Evolutionary conservation across 768 basidiomycete species (phyloP), one percentile per base, ranked within the genome.

Genomic region (Auricularia auricula-judae): DNA sequence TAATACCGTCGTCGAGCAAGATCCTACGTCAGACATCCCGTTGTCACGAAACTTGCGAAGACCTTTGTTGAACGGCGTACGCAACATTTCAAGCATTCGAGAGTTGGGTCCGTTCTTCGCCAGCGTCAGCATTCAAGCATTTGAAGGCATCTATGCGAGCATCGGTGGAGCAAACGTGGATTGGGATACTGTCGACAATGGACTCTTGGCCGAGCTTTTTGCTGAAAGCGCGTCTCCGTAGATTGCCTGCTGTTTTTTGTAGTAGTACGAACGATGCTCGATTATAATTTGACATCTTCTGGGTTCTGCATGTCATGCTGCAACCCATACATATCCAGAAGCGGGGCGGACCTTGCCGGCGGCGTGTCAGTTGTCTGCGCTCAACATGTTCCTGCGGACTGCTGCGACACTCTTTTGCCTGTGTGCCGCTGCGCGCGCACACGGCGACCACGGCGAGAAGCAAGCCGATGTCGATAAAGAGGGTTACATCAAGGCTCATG

Each of bases 101-200:
- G 91, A 97, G 70, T 77, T 99, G 33, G 81, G 86, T n/a, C 83
- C 88, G 0, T 99, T 99, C 79, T 94, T 98, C 74, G 86, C 92
- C 1, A 83, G 86, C 64, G 87, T 94, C 61, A 96, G 93, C 74
- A 85, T 96, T 62, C 80, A 87, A 3, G 88, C 89, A 10, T 98
- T 93, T 72, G 93, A 98, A 76, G 89, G 88, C 65, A 82, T 96
- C 59, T 99, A 98, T 73, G 84, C 84, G 29, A 59, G 56, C 29
- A 59, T 59, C 5, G 88, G 88, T 68, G 84, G 83, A 14, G 87
- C 89, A 0, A 85, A 82, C 64, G 79, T 98, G 21, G 95, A 98
- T 71, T 96, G 92, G 93, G 87, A 86, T 36, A 86, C 86, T 2
- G 87, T 99, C 23, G 96, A 98, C 74, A 80, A 78, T 58, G 85